phyloP scores from a whole-genome alignment of 768 basidiomycete genomes.

The Plicaturopsis crispa region DNA sequence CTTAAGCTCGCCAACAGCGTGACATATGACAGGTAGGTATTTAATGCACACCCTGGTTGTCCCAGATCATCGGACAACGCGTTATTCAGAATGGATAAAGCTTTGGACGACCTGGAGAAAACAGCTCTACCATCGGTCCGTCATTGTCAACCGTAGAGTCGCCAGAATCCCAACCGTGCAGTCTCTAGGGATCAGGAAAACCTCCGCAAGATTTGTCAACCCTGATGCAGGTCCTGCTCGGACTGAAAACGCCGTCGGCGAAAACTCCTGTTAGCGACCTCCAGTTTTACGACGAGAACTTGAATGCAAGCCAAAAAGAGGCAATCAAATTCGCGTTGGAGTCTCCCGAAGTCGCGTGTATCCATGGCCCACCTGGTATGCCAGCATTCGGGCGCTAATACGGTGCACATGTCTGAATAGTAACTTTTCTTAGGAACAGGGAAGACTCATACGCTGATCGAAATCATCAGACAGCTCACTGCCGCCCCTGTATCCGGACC shows the following conservation, averaged over 20 bases:
- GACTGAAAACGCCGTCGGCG: constrained; percentile 43
- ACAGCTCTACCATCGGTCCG: constrained; percentile 21
- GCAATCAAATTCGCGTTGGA: constrained; percentile 82
- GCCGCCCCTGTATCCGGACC: constrained; percentile 36
- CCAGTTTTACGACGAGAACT: constrained; percentile 61
- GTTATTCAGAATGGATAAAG: constrained; percentile 71
- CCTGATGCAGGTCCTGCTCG: constrained; percentile 66
- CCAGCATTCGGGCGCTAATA: background rate
- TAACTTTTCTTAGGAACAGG: constrained; percentile 58
- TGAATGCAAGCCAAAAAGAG: constrained; percentile 80
- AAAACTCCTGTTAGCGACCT: constrained; percentile 30
- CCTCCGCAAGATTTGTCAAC: constrained; percentile 34
- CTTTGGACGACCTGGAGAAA: constrained; percentile 60
- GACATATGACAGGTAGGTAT: constrained; percentile 72
- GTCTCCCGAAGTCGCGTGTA: constrained; percentile 78
- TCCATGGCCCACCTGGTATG: constrained; percentile 94
- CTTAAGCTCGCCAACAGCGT: constrained; percentile 89
- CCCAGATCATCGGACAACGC: background rate
- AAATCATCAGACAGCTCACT: constrained; percentile 82
- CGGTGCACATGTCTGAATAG: background rate
- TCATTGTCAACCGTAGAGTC: background rate
- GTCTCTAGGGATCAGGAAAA: constrained; percentile 30
- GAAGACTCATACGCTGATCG: constrained; percentile 93
- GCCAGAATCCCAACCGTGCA: background rate
- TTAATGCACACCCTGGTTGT: background rate